These are phyloP conservation scores for Rusavskia elegans DNA, from an alignment of 495 filamentous ascomycete genomes.

Conservation along the genomic window DNA sequence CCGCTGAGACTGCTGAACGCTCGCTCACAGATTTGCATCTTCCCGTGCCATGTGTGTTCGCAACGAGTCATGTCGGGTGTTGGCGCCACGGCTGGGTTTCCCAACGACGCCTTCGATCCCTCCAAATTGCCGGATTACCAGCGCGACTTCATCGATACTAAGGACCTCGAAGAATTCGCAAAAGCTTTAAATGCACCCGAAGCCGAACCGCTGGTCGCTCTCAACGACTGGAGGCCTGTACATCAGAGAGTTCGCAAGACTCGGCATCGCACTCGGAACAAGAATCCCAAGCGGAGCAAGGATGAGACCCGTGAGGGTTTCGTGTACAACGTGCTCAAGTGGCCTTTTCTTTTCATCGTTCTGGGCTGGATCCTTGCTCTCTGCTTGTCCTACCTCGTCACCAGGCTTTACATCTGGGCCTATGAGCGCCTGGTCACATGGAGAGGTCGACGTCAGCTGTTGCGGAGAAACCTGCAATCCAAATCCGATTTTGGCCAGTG, in stretches of 20 bases:
- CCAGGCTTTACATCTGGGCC: slow-evolving; percentile 72
- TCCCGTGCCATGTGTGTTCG: background rate
- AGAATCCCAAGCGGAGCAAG: slow-evolving; percentile 38
- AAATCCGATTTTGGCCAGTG: slow-evolving; percentile 68
- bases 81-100: slow-evolving; percentile 6
- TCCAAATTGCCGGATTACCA: slow-evolving; percentile 44
- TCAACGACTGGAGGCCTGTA: slow-evolving; percentile 77
- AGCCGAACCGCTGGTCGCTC: slow-evolving; percentile 41
- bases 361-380: slow-evolving; percentile 61
- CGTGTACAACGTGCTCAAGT: slow-evolving; percentile 74
- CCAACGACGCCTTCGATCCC: slow-evolving; percentile 21
- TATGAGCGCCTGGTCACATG: slow-evolving; percentile 57
- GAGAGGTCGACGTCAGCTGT: slow-evolving; percentile 49
- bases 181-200: slow-evolving; percentile 34
- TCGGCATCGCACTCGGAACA: slow-evolving; percentile 22
- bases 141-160: slow-evolving; percentile 44
- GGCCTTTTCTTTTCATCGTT: slow-evolving; percentile 71
- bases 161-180: slow-evolving; percentile 34
- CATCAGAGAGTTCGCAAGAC: slow-evolving; percentile 45
- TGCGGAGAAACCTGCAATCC: slow-evolving; percentile 52
- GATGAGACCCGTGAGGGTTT: slow-evolving; percentile 93
- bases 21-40: background rate
- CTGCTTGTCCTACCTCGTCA: slow-evolving; percentile 55
- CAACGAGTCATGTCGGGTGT: background rate
- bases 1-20: background rate